phyloP scores from a whole-genome alignment of 148 eudicot species.

The Rhododendron williamsianum region DNA sequence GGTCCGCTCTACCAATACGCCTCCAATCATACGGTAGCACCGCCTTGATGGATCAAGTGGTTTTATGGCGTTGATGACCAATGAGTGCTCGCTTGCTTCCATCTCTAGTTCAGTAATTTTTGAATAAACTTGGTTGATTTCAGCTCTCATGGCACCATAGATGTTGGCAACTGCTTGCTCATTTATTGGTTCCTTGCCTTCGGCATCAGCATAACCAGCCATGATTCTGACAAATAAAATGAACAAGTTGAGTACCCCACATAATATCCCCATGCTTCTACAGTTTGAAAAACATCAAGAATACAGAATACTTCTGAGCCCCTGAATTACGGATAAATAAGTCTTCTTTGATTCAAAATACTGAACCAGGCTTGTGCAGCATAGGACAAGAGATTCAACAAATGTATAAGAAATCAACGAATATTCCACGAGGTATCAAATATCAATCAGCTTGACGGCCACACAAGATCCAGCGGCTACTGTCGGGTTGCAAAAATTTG shows the following conservation, averaged over 20 bases:
- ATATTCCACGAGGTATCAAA: neutral
- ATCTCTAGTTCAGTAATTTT: constrained; percentile 93
- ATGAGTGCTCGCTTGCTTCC: constrained; percentile 86
- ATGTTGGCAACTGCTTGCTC: constrained; percentile 86
- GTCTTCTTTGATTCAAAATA: neutral
- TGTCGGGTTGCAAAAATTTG: neutral
- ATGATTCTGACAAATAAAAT: constrained; percentile 25
- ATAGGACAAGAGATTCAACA: neutral
- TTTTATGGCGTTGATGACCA: constrained; percentile 78
- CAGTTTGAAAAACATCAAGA: neutral
- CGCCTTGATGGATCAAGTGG: constrained; percentile 80
- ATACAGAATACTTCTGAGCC: neutral
- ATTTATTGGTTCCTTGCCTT: constrained; percentile 49
- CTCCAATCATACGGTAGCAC: constrained; percentile 94
- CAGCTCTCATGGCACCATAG: constrained; percentile 73
- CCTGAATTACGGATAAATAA: neutral
- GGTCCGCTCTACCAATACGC: constrained; percentile 89
- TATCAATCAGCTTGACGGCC: neutral
- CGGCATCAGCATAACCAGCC: constrained; percentile 45
- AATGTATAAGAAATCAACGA: neutral
- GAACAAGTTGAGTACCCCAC: neutral
- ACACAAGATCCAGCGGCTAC: neutral
- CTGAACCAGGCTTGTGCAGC: neutral
- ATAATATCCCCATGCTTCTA: neutral
- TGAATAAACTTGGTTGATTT: constrained; percentile 72